Percentiles rank a stretch among this genome's conserved stretches.
Evolutionary conservation across 495 filamentous ascomycete species (phyloP).

Genomic region (Penicillium steckii): DNA sequence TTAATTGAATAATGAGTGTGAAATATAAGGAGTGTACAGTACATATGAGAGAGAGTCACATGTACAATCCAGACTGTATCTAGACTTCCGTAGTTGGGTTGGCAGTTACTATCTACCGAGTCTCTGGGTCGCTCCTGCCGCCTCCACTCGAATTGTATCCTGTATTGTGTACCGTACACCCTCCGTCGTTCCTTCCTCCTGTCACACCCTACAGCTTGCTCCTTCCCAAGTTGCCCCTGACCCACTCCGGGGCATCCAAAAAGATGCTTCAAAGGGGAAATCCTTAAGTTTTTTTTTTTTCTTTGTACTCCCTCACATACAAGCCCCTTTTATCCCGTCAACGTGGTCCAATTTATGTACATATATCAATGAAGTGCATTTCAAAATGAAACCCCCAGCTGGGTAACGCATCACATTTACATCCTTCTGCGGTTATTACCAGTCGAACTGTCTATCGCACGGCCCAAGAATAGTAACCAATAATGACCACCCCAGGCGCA

Average conservation of each 20-base stretch:
- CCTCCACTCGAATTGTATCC: too few relatives aligned
- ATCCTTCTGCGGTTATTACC: neutral
- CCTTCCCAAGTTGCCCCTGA: neutral
- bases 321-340: too few relatives aligned
- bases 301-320: neutral
- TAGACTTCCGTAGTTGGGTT: too few relatives aligned
- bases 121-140: neutral
- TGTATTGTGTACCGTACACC: too few relatives aligned
- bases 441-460: neutral
- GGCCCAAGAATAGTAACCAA: slow-evolving; percentile 3
- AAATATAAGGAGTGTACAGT: too few relatives aligned
- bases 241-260: neutral
- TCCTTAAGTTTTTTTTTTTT: neutral
- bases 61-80: too few relatives aligned
- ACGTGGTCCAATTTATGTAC: too few relatives aligned
- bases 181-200: neutral
- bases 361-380: too few relatives aligned
- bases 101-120: too few relatives aligned
- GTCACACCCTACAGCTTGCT: neutral
- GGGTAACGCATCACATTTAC: neutral
- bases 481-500: neutral
- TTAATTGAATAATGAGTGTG: too few relatives aligned
- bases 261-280: neutral
- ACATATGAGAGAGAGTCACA: too few relatives aligned
- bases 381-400: too few relatives aligned